These are phyloP conservation scores for Saprolegnia diclina DNA, from an alignment of 352 stramenopile genomes.

Conservation along the genomic window DNA sequence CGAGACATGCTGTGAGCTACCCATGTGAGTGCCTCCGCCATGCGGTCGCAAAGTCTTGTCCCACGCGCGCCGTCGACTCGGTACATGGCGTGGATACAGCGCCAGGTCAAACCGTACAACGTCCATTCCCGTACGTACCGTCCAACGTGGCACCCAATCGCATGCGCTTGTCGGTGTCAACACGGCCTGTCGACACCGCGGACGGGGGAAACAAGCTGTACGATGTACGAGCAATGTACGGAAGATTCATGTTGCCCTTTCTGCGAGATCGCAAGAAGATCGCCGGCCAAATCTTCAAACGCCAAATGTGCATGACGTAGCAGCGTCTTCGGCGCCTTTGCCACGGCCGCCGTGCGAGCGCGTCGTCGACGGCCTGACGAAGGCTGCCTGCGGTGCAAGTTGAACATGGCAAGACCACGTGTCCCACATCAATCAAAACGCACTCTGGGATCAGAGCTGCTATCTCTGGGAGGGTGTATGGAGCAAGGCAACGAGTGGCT, in stretches of 20 bases:
- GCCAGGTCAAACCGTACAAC: too few relatives aligned
- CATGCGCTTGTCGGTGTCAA: not conserved
- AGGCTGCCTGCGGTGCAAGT: too few relatives aligned
- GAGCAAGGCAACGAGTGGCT: too few relatives aligned
- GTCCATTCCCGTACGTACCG: conserved; percentile 1
- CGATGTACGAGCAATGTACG: not conserved
- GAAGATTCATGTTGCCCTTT: not conserved
- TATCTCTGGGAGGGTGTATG: too few relatives aligned
- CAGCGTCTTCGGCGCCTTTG: too few relatives aligned
- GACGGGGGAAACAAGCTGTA: not conserved
- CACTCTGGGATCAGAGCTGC: too few relatives aligned
- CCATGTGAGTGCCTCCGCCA: not conserved
- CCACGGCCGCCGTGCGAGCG: too few relatives aligned
- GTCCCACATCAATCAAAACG: too few relatives aligned
- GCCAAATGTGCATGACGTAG: too few relatives aligned
- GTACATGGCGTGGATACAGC: not conserved
- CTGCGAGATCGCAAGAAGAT: not conserved
- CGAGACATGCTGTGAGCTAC: conserved; percentile 12
- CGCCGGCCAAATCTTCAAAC: not conserved
- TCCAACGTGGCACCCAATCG: not conserved
- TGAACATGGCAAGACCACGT: too few relatives aligned
- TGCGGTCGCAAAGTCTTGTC: not conserved
- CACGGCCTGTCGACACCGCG: conserved; percentile 13
- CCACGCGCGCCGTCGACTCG: not conserved
- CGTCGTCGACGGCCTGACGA: too few relatives aligned